Evolutionary conservation across 1,284 basidiomycete genomes (phyloP), one percentile per base, ranked within the genome.

Genomic region (Cutaneotrichosporon sp.): DNA sequence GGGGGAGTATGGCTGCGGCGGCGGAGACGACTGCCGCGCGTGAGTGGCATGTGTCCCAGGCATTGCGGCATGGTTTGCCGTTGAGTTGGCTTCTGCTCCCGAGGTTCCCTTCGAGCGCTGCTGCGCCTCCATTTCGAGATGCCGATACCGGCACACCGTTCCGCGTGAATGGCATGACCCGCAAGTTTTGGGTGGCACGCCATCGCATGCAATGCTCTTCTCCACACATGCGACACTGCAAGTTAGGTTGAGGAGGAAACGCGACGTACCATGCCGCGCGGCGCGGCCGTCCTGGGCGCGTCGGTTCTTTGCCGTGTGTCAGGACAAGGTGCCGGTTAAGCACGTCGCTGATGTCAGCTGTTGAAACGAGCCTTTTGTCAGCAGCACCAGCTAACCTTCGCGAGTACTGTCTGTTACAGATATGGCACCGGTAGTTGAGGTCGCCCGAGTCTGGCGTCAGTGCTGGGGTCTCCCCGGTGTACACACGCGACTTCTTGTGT

Each of bases 261-360:
- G 26, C 18, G 33, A 15, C 54, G 36, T 42, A 61, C 59, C 61
- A 61, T 14, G 59, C 56, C 8, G 55, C 50, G 8, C 54, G 54
- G 14, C 57, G 54, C 8, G 61, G 61, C 8, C 61, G 51, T 2
- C 61, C 61, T 2, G 56, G 42, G 8, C 44, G 46, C 13, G 59
- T 46, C 3, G 57, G 37, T 37, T 48, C 42, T 35, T 51, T 48
- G 15, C 57, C 57, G 39, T 63, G 61, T 8, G 51, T 58, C 39
- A 48, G 48, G 4, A 57, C 54, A 26, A 63, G 18, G 36, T 63
- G 61, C 2, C 61, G 47, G n/a, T 55, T 59, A 2, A 61, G 46
- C n/a, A 61, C 59, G 37, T 63, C 59, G 43, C 59, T 63, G 37
- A 9, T 3, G 40, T 41, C n/a, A 44, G 51, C 26, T 14, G n/a